Evolutionary conservation across 768 basidiomycete genomes (phyloP).

Genomic region (Dentipellis fragilis): DNA sequence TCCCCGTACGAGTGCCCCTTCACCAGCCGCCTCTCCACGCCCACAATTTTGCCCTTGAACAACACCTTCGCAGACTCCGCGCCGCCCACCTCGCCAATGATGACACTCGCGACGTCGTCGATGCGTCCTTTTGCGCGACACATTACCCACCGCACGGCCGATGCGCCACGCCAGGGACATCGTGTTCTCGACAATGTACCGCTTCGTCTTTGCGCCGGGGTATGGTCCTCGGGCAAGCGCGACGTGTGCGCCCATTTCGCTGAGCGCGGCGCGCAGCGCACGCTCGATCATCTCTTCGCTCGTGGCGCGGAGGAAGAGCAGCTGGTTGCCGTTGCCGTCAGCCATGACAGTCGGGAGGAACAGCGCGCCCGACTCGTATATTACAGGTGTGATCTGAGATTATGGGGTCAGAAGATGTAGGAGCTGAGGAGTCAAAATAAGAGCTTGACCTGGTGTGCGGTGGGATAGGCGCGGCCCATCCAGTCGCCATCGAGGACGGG

Average conservation of each 20-base stretch:
- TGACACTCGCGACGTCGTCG: slow-evolving; percentile 21
- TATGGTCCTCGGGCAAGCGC: slow-evolving; percentile 35
- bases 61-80: slow-evolving; percentile 30
- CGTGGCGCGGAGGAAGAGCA: slow-evolving; percentile 34
- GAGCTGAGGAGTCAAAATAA: neutral
- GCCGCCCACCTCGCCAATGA: slow-evolving; percentile 14
- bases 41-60: slow-evolving; percentile 52
- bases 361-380: slow-evolving; percentile 1
- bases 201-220: slow-evolving; percentile 23
- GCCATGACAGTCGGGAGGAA: slow-evolving; percentile 25
- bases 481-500: slow-evolving; percentile 27
- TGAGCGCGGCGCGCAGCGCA: slow-evolving; percentile 34
- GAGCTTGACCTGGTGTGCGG: neutral
- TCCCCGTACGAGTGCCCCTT: slow-evolving; percentile 32
- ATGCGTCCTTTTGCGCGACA: slow-evolving; percentile 38
- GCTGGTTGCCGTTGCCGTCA: slow-evolving; percentile 29
- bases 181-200: slow-evolving; percentile 33
- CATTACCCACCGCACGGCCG: slow-evolving; percentile 45
- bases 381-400: neutral
- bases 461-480: slow-evolving; percentile 27
- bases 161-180: slow-evolving; percentile 56
- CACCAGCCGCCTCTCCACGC: slow-evolving; percentile 32
- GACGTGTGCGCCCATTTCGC: slow-evolving; percentile 44
- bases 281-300: slow-evolving; percentile 34
- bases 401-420: neutral